phyloP scores from a whole-genome alignment of 2,329 filamentous ascomycete species.

The Corynespora cassiicola region DNA sequence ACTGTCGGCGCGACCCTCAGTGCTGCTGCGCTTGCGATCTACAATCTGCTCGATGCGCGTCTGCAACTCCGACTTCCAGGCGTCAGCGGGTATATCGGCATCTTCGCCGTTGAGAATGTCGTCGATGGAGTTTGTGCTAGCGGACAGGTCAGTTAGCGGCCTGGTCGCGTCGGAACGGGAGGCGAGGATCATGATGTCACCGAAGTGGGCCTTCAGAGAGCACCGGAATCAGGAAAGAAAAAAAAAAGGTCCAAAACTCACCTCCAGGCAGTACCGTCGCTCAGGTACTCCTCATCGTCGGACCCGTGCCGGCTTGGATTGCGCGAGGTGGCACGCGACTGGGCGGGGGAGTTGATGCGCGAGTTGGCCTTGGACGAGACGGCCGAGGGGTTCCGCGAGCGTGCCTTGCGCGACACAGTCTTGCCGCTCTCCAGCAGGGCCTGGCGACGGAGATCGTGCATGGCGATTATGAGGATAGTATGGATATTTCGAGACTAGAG shows the following conservation, averaged over 20 bases:
- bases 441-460: constrained; percentile 71
- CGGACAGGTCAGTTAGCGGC: constrained; percentile 25
- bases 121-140: constrained; percentile 71
- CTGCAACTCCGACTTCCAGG: constrained; percentile 68
- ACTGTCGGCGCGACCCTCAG: constrained; percentile 71
- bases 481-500: constrained; percentile 20
- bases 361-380: constrained; percentile 66
- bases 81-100: constrained; percentile 54
- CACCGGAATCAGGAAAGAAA: constrained; percentile 8
- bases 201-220: constrained; percentile 15
- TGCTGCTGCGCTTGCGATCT: constrained; percentile 79
- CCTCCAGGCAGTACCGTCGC: constrained; percentile 67
- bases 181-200: constrained; percentile 34
- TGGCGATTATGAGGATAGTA: constrained; percentile 38
- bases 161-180: constrained; percentile 17
- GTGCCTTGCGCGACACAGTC: constrained; percentile 73
- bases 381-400: constrained; percentile 62
- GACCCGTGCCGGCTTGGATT: constrained; percentile 68
- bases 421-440: constrained; percentile 76
- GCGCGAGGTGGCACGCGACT: constrained; percentile 57
- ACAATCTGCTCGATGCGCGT: constrained; percentile 75
- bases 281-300: constrained; percentile 68
- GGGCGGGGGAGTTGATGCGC: constrained; percentile 62
- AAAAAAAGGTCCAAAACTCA: constrained; percentile 36
- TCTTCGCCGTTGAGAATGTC: constrained; percentile 63